Conservation (phyloP, 805 yeast genomes). For the Torulaspora delbrueckii region DNA sequence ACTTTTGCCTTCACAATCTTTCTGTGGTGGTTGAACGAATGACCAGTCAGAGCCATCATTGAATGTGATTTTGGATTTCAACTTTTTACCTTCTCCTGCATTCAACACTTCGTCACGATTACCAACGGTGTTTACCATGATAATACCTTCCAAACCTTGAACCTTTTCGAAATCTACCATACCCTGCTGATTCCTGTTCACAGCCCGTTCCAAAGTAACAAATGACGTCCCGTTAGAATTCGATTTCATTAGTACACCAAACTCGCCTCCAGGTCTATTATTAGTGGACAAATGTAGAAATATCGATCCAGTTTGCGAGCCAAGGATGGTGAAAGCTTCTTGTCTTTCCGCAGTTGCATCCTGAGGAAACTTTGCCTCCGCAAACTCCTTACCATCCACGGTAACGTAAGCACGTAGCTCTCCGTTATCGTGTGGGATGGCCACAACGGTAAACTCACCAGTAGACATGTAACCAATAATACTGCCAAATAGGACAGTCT, state of each 20-base stretch:
- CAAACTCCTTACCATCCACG: constrained; percentile 71
- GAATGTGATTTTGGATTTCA: constrained; percentile 72
- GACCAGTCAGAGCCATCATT: constrained; percentile 92
- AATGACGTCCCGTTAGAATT: constrained; percentile 89
- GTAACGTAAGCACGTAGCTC: constrained; percentile 68
- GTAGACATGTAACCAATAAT: constrained; percentile 71
- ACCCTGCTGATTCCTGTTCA: constrained; percentile 68
- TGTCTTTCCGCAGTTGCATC: constrained; percentile 54
- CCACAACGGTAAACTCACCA: constrained; percentile 70
- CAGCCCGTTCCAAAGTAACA: constrained; percentile 59
- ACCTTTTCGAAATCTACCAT: constrained; percentile 86
- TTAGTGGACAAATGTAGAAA: constrained; percentile 79
- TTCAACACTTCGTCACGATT: constrained; percentile 43
- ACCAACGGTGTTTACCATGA: constrained; percentile 63
- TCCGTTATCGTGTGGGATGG: constrained; percentile 48
- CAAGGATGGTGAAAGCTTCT: constrained; percentile 74
- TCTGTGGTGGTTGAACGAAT: constrained; percentile 61
- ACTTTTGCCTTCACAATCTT: constrained; percentile 55
- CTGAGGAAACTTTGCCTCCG: constrained; percentile 73
- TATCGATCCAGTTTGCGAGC: constrained; percentile 64
- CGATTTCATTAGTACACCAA: constrained; percentile 78
- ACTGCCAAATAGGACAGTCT: constrained; percentile 44
- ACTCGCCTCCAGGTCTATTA: constrained; percentile 48
- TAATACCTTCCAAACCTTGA: constrained; percentile 79
- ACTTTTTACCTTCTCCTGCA: constrained; percentile 46